phyloP scores from a whole-genome alignment of 2,329 filamentous ascomycete genomes.

The Xylaria sp. region DNA sequence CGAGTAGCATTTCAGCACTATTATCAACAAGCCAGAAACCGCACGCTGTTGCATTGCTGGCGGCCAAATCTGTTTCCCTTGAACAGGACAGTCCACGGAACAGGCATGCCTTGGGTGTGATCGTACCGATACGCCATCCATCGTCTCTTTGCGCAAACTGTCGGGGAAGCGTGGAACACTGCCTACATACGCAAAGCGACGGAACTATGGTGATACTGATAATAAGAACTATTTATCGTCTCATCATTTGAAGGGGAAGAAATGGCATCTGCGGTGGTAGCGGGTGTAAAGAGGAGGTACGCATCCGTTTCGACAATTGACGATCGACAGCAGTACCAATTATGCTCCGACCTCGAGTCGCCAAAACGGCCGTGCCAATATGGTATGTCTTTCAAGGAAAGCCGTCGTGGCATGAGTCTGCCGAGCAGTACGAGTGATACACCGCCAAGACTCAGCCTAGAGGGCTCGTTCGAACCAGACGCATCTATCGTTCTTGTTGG shows the following conservation, averaged over 20 bases:
- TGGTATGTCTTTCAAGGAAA: constrained; percentile 7
- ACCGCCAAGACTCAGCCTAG: constrained; percentile 44
- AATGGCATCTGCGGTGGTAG: constrained; percentile 48
- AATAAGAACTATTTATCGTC: neutral
- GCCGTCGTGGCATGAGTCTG: constrained; percentile 2
- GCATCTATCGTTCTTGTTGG: constrained; percentile 79
- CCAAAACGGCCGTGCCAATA: constrained; percentile 28
- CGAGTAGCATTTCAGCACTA: neutral
- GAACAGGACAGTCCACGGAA: neutral
- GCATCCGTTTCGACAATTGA: constrained; percentile 49
- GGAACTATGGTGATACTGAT: neutral
- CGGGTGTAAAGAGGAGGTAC: constrained; percentile 56
- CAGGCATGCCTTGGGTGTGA: neutral
- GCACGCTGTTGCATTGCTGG: neutral
- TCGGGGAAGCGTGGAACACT: neutral
- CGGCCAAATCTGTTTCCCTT: neutral
- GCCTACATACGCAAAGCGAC: neutral
- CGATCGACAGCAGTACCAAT: constrained; percentile 32
- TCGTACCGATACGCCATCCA: neutral
- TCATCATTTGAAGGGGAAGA: neutral
- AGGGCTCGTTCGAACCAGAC: constrained; percentile 62
- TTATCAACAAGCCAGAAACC: neutral
- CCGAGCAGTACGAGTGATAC: constrained; percentile 35
- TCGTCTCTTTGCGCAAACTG: neutral
- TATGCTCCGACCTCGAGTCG: constrained; percentile 19